These are phyloP conservation scores for Ceratocystis harringtonii DNA, from an alignment of 2,329 filamentous ascomycete genomes.

Conservation along the genomic window DNA sequence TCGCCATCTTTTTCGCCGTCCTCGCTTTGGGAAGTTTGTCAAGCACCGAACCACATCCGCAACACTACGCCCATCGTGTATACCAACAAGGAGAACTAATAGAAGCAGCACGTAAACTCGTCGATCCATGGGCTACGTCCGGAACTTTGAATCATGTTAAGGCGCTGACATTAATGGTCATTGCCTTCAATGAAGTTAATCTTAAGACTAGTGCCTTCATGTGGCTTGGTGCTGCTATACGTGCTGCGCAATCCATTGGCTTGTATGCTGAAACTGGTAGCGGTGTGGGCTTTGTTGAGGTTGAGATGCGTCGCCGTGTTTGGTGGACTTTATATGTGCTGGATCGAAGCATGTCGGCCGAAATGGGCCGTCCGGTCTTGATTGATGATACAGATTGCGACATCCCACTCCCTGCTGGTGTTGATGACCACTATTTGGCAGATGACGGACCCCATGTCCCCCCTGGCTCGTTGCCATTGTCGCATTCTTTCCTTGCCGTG, in stretches of 20 bases:
- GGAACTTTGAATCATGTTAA: constrained; percentile 62
- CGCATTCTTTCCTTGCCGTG: constrained; percentile 59
- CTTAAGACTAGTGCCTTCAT: constrained; percentile 71
- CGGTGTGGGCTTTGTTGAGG: constrained; percentile 55
- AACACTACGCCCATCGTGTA: constrained; percentile 31
- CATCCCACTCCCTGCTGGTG: constrained; percentile 58
- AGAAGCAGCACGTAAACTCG: constrained; percentile 51
- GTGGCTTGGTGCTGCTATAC: constrained; percentile 68
- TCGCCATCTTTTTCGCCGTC: constrained; percentile 67
- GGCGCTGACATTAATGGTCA: constrained; percentile 54
- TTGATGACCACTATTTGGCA: constrained; percentile 66
- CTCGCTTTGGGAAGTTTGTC: constrained; percentile 73
- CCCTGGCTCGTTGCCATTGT: constrained; percentile 39
- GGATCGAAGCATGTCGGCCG: constrained; percentile 67
- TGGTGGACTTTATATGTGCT: constrained; percentile 93
- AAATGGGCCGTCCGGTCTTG: constrained; percentile 63
- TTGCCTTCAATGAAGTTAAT: constrained; percentile 77
- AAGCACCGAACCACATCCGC: constrained; percentile 36
- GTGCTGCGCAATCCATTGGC: constrained; percentile 69
- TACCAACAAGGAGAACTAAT: constrained; percentile 48
- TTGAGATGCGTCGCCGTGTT: constrained; percentile 70
- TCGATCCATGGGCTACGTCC: constrained; percentile 71
- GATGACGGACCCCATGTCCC: constrained; percentile 39
- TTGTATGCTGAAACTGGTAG: constrained; percentile 61
- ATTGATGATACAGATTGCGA: constrained; percentile 87